These are phyloP conservation scores for Cordyceps militaris DNA, from an alignment of 2,329 filamentous ascomycete genomes.

Conservation along the genomic window DNA sequence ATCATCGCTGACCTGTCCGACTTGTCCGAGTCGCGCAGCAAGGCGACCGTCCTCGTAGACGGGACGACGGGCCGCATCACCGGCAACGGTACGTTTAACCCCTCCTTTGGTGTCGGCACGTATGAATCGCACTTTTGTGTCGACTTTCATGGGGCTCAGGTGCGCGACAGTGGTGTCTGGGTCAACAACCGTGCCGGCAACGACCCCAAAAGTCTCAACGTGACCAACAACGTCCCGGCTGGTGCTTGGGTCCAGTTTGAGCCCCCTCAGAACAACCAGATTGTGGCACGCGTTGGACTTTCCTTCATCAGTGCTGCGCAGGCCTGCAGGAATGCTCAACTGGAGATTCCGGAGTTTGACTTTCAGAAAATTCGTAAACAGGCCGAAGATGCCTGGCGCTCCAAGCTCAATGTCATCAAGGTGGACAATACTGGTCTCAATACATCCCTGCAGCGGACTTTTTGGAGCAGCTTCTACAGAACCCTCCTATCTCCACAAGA, in stretches of 20 bases:
- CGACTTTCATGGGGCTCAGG: conserved; percentile 46
- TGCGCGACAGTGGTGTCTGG: conserved; percentile 53
- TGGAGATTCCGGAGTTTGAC: conserved; percentile 59
- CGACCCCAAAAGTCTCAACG: conserved; percentile 32
- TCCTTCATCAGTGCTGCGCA: conserved; percentile 62
- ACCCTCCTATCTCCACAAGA: conserved; percentile 66
- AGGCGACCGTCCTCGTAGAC: conserved; percentile 25
- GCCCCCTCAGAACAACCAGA: conserved; percentile 29
- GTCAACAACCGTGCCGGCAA: conserved; percentile 44
- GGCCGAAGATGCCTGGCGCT: conserved; percentile 54
- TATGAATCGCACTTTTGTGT: conserved; percentile 55
- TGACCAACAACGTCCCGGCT: conserved; percentile 26
- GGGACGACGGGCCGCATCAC: conserved; percentile 46
- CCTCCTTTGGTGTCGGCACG: conserved; percentile 53
- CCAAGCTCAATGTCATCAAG: conserved; percentile 53
- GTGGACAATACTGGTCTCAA: conserved; percentile 49
- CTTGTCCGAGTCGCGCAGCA: conserved; percentile 29
- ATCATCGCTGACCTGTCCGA: conserved; percentile 55
- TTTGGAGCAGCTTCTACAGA: conserved; percentile 66
- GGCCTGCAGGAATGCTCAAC: conserved; percentile 64
- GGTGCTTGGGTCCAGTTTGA: conserved; percentile 61
- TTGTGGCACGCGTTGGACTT: conserved; percentile 61
- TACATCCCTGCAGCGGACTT: conserved; percentile 52
- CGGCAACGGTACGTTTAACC: conserved; percentile 50
- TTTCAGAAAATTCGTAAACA: conserved; percentile 49